These are phyloP conservation scores for Diversispora epigaea DNA, from an alignment of 192 early-diverging fungal genomes.

Conservation along the genomic window DNA sequence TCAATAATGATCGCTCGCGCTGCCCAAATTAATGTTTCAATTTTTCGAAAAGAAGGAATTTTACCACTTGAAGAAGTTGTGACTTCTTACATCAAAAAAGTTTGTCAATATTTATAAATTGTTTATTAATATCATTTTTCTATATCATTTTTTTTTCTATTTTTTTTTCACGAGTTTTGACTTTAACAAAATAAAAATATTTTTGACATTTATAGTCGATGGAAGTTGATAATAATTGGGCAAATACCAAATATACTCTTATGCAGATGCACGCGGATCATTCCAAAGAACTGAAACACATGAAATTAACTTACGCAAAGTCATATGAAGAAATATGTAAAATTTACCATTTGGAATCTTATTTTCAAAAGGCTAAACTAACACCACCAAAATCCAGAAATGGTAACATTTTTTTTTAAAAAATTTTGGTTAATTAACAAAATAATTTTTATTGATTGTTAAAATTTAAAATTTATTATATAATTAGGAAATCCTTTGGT, in stretches of 20 bases:
- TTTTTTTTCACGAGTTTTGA: background rate
- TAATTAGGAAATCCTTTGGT: no score
- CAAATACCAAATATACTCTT: constrained; percentile 90
- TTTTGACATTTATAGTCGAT: constrained; percentile 49
- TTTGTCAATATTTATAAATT: constrained; percentile 32
- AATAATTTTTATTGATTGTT: background rate
- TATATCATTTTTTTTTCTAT: background rate
- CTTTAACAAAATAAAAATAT: background rate
- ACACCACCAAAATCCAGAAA: background rate
- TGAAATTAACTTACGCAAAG: constrained; percentile 48
- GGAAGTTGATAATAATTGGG: constrained; percentile 66
- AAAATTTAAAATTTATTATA: no score
- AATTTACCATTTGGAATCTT: constrained; percentile 24
- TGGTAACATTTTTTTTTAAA: constrained; percentile 3
- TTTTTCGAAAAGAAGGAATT: constrained; percentile 71
- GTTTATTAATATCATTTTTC: background rate
- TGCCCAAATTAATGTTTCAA: constrained; percentile 82
- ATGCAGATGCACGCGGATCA: constrained; percentile 78
- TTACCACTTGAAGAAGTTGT: constrained; percentile 58
- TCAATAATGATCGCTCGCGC: constrained; percentile 92
- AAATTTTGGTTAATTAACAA: background rate
- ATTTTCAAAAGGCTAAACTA: background rate
- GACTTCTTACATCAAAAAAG: constrained; percentile 65
- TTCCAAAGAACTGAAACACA: constrained; percentile 52
- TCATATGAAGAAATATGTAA: constrained; percentile 57